Evolutionary conservation across 2,329 filamentous ascomycete genomes (phyloP).

Genomic region (Whalleya microplaca): DNA sequence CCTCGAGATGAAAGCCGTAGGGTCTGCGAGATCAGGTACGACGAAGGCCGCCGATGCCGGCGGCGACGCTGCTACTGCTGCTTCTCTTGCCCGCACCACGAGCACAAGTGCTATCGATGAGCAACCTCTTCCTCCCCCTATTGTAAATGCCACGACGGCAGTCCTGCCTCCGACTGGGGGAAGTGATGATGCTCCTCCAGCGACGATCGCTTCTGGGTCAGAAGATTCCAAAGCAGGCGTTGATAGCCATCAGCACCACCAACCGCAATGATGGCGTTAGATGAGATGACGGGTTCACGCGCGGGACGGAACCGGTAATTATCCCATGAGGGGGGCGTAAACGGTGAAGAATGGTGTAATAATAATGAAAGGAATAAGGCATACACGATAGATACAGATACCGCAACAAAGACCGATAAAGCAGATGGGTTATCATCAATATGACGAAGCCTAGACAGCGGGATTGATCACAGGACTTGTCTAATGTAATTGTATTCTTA

Average conservation of each 20-base stretch:
- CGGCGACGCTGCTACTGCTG: too few relatives aligned
- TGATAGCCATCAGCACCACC: conserved; percentile 2
- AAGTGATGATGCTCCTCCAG: conserved; percentile 24
- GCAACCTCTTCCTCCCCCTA: conserved; percentile 22
- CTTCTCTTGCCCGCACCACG: conserved; percentile 6
- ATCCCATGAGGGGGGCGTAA: conserved; percentile 6
- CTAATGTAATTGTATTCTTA: too few relatives aligned
- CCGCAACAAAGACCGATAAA: too few relatives aligned
- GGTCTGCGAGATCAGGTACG: conserved; percentile 19
- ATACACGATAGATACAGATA: not conserved
- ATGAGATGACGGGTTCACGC: conserved; percentile 17
- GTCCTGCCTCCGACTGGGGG: conserved; percentile 29
- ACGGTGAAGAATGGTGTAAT: not conserved
- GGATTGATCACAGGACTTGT: too few relatives aligned
- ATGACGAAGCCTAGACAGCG: too few relatives aligned
- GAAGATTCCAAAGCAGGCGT: conserved; percentile 16
- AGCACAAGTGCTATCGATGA: conserved; percentile 14
- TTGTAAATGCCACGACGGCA: conserved; percentile 23
- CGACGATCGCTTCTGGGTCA: conserved; percentile 19
- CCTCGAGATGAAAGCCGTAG: conserved; percentile 31
- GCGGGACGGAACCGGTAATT: conserved; percentile 27
- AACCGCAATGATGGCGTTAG: conserved; percentile 21
- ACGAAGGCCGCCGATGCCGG: conserved; percentile 20
- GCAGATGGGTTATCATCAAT: too few relatives aligned
- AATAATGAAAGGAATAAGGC: not conserved